Evolutionary conservation across 177 flowering plant genomes (phyloP).

Genomic region (Vitis hybrid): DNA sequence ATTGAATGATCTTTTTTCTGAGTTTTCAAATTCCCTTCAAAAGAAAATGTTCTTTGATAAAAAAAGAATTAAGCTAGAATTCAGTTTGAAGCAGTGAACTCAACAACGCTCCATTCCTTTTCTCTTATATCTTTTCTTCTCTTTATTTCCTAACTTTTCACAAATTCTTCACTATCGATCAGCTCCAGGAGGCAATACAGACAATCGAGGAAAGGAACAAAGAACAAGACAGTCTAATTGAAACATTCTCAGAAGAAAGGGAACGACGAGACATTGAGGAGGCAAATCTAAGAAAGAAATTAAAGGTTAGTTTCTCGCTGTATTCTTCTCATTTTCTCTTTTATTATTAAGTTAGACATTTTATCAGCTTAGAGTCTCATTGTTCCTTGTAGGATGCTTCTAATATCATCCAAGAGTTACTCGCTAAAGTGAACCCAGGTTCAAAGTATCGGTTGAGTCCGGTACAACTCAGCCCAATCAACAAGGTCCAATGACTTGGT

Average conservation of each 20-base stretch:
- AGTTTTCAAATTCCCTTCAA: no score
- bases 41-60: no score
- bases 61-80: no score
- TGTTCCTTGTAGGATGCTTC: slow-evolving; percentile 15
- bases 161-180: background rate
- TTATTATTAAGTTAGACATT: background rate
- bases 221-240: slow-evolving; percentile 27
- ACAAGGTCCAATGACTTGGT: no score
- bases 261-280: slow-evolving; percentile 18
- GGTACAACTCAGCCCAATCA: no score
- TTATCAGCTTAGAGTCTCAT: background rate
- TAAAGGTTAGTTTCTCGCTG: slow-evolving; percentile 13
- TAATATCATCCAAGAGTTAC: slow-evolving; percentile 19
- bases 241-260: slow-evolving; percentile 27
- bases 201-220: slow-evolving; percentile 18
- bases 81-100: no score
- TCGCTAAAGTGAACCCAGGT: slow-evolving; percentile 6
- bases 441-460: no score
- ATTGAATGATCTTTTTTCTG: no score
- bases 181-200: slow-evolving; percentile 17
- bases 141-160: no score
- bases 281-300: slow-evolving; percentile 18
- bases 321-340: no score
- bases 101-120: no score
- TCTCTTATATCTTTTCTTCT: no score